phyloP scores from a whole-genome alignment of 2,329 filamentous ascomycete species.

The Arachnopeziza araneosa region DNA sequence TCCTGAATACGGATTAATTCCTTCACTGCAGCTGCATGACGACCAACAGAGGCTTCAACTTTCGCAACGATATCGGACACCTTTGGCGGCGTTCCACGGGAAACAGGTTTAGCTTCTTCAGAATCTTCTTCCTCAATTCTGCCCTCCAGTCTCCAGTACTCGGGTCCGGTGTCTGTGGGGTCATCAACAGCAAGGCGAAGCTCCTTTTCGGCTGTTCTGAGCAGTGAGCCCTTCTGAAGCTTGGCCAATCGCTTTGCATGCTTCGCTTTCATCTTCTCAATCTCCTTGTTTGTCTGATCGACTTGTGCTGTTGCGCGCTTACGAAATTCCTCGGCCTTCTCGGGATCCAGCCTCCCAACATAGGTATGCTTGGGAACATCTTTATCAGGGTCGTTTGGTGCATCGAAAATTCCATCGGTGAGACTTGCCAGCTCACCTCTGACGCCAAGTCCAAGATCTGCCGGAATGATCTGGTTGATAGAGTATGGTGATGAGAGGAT shows the following conservation, averaged over 20 bases:
- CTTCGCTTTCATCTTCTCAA: constrained; percentile 74
- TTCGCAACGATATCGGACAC: constrained; percentile 70
- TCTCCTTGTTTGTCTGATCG: constrained; percentile 69
- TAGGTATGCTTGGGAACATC: constrained; percentile 52
- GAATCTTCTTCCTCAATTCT: constrained; percentile 45
- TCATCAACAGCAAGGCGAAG: constrained; percentile 61
- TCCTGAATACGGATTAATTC: constrained; percentile 68
- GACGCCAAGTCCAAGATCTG: constrained; percentile 79
- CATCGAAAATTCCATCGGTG: constrained; percentile 80
- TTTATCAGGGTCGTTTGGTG: constrained; percentile 44
- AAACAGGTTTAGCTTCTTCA: constrained; percentile 18
- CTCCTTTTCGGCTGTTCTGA: constrained; percentile 71
- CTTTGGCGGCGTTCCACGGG: constrained; percentile 35
- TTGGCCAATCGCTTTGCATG: constrained; percentile 72
- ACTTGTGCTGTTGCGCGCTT: constrained; percentile 70
- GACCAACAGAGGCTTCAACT: constrained; percentile 66
- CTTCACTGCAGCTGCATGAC: constrained; percentile 58
- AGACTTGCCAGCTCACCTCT: constrained; percentile 76
- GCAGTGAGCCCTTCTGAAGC: constrained; percentile 63
- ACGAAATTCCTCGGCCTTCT: constrained; percentile 78
- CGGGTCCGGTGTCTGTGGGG: constrained; percentile 47
- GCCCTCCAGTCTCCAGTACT: constrained; percentile 61
- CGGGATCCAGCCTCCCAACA: constrained; percentile 62
- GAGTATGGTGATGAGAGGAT: constrained; percentile 86
- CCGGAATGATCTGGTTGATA: constrained; percentile 76